Percentiles rank a stretch among this genome's conserved stretches.
These are phyloP conservation scores for Tolypocladium endophyticum DNA, from an alignment of 2,329 filamentous ascomycete species.

Conservation along the genomic window DNA sequence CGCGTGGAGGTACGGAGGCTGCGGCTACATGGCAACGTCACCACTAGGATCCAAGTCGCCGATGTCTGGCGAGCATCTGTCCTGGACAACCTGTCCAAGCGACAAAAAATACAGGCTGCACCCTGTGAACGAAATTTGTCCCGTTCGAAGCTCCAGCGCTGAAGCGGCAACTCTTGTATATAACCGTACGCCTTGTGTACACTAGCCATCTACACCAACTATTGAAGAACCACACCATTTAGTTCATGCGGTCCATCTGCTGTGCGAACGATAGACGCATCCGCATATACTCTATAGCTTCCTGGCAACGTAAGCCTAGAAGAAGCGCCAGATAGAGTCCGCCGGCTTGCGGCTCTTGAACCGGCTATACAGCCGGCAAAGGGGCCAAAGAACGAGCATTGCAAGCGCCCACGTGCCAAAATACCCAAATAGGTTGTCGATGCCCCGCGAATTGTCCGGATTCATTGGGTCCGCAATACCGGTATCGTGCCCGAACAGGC, in stretches of 20 bases:
- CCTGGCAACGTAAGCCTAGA: slow-evolving; percentile 7
- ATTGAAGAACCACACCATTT: neutral
- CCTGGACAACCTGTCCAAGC: neutral
- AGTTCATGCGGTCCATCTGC: neutral
- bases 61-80: neutral
- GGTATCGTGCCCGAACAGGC: slow-evolving; percentile 23
- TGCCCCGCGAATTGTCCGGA: slow-evolving; percentile 15
- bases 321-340: slow-evolving; percentile 36
- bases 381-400: slow-evolving; percentile 28
- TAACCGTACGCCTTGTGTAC: neutral
- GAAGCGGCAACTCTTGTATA: neutral
- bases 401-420: slow-evolving; percentile 23
- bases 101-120: neutral
- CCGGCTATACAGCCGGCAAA: slow-evolving; percentile 28
- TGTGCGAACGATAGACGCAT: neutral
- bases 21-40: neutral
- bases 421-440: slow-evolving; percentile 27
- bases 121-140: neutral
- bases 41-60: neutral
- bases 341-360: slow-evolving; percentile 30
- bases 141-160: neutral
- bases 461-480: slow-evolving; percentile 14
- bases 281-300: too few species aligned
- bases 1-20: neutral
- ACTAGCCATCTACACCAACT: neutral